Evolutionary conservation across 345 rosid genomes (phyloP).

Genomic region (Citrus hindsii): DNA sequence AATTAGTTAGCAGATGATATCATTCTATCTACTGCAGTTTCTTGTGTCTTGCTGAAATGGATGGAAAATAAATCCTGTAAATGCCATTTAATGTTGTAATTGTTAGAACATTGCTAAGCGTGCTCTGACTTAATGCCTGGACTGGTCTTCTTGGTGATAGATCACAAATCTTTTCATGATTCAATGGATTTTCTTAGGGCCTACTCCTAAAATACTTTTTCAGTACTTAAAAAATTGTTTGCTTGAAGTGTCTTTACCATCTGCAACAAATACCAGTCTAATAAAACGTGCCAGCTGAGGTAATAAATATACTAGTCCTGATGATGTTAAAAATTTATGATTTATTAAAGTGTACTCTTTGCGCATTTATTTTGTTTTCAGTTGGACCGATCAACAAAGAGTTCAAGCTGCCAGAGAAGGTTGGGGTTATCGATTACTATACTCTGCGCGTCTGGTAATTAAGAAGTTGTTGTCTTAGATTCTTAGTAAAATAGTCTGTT

Average conservation of each 20-base stretch:
- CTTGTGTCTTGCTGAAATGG: neutral
- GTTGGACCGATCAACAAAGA: slow-evolving; percentile 98
- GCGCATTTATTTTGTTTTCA: slow-evolving; percentile 20
- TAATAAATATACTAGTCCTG: neutral
- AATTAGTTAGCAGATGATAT: neutral
- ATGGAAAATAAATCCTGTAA: neutral
- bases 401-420: slow-evolving; percentile 90
- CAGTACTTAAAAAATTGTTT: neutral
- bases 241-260: neutral
- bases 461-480: neutral
- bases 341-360: neutral
- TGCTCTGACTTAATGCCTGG: neutral
- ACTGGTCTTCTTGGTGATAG: neutral
- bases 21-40: neutral
- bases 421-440: slow-evolving; percentile 76
- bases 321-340: neutral
- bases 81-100: neutral
- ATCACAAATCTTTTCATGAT: neutral
- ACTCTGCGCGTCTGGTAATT: slow-evolving; percentile 75
- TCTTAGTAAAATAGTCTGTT: neutral
- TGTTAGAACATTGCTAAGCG: neutral
- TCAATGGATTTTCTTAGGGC: neutral
- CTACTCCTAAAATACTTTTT: neutral
- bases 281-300: neutral
- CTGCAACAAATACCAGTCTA: neutral